These are phyloP conservation scores for Debaryomycetaceae sp. DNA, from an alignment of 1,139 yeast species.

Conservation along the genomic window DNA sequence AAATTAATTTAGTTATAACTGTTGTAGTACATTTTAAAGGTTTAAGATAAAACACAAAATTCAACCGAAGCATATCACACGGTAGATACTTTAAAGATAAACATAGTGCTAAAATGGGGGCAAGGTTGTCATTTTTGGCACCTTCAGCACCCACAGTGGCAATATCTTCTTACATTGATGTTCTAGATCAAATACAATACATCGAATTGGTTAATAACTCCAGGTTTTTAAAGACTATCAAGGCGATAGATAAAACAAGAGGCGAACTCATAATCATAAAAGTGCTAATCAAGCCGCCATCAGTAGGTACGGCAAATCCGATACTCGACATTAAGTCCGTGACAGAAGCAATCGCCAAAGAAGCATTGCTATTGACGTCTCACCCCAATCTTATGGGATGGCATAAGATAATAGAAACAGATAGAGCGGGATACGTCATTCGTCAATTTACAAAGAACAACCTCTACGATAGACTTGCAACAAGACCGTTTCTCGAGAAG, in stretches of 20 bases:
- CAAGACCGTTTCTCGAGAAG: conserved; percentile 80
- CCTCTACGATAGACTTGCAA: conserved; percentile 79
- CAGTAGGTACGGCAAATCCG: conserved; percentile 28
- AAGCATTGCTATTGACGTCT: conserved; percentile 38
- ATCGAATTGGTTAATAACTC: conserved; percentile 69
- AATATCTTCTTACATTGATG: conserved; percentile 82
- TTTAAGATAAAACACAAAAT: neutral
- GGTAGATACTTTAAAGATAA: neutral
- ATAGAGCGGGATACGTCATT: conserved; percentile 85
- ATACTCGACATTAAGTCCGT: conserved; percentile 29
- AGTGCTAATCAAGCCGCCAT: conserved; percentile 73
- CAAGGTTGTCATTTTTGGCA: conserved; percentile 76
- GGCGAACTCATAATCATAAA: conserved; percentile 72
- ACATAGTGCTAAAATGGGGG: conserved; percentile 57
- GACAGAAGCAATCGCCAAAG: conserved; percentile 32
- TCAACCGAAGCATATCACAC: neutral
- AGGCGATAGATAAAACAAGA: conserved; percentile 60
- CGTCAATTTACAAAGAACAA: conserved; percentile 78
- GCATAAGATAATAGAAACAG: conserved; percentile 75
- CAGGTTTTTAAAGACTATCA: conserved; percentile 80
- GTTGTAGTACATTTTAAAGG: neutral
- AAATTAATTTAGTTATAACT: neutral
- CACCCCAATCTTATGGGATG: conserved; percentile 70
- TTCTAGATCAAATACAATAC: conserved; percentile 70
- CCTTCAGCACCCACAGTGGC: conserved; percentile 94